Conservation (phyloP, 176 grass and related monocot genomes). For the Typha latifolia region DNA sequence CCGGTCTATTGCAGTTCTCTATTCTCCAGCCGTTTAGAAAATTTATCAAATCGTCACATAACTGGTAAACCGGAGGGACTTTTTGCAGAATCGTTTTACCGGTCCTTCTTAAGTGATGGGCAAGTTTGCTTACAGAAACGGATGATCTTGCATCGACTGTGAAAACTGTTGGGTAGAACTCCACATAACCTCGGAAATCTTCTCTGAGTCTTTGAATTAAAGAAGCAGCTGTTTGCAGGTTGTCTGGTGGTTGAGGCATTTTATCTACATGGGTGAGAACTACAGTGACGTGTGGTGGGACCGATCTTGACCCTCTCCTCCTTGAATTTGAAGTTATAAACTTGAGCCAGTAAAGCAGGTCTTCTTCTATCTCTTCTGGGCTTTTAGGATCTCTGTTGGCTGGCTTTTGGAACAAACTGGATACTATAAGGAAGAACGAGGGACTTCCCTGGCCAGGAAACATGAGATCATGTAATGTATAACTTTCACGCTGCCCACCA, state of each 20-base stretch:
- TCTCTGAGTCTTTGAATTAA: slow-evolving; percentile 68
- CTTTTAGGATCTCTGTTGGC: slow-evolving; percentile 52
- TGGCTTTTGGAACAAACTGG: slow-evolving; percentile 54
- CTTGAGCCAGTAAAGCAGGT: slow-evolving; percentile 78
- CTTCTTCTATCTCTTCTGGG: slow-evolving; percentile 55
- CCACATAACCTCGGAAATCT: slow-evolving; percentile 61
- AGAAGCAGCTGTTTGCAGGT: slow-evolving; percentile 41
- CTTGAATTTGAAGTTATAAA: slow-evolving; percentile 64
- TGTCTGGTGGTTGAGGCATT: slow-evolving; percentile 41
- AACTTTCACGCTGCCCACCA: slow-evolving; percentile 43
- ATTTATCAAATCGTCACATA: slow-evolving; percentile 72
- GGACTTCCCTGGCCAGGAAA: slow-evolving; percentile 52
- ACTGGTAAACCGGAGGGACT: slow-evolving; percentile 59
- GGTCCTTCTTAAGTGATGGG: slow-evolving; percentile 48
- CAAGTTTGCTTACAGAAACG: slow-evolving; percentile 63
- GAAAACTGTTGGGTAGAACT: slow-evolving; percentile 87
- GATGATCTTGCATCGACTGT: slow-evolving; percentile 76
- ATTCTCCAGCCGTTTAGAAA: slow-evolving; percentile 58
- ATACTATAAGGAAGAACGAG: slow-evolving; percentile 73
- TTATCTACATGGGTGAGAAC: slow-evolving; percentile 80
- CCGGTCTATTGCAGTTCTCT: slow-evolving; percentile 44
- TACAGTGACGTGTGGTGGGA: slow-evolving; percentile 56
- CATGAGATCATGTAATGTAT: slow-evolving; percentile 56
- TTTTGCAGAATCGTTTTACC: slow-evolving; percentile 70
- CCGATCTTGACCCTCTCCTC: slow-evolving; percentile 30